Evolutionary conservation across 2,329 filamentous ascomycete genomes (phyloP).

Genomic region (Microdochium bolleyi): DNA sequence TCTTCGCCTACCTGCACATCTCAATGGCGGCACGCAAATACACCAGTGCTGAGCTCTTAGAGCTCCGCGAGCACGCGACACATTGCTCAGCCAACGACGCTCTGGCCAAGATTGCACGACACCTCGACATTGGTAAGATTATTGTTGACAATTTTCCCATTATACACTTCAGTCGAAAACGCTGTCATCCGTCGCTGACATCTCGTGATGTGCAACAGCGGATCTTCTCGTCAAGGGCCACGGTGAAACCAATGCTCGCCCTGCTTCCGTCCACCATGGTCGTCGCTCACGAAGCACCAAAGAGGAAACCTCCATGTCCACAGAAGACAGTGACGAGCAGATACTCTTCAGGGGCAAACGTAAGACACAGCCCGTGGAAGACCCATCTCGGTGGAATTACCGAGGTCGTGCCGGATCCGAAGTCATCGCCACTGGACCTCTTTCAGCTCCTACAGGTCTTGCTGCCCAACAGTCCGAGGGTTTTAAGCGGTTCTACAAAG

Average conservation of each 20-base stretch:
- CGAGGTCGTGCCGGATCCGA: constrained; percentile 36
- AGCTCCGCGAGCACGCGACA: constrained; percentile 18
- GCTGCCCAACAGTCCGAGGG: constrained; percentile 52
- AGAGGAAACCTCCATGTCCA: constrained; percentile 23
- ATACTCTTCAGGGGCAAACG: constrained; percentile 27
- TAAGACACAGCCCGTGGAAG: constrained; percentile 1
- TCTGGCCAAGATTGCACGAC: constrained; percentile 4
- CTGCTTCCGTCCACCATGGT: neutral
- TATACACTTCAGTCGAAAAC: neutral
- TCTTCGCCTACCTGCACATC: constrained; percentile 29
- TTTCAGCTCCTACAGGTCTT: constrained; percentile 44
- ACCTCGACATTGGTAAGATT: constrained; percentile 31
- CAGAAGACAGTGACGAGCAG: constrained; percentile 26
- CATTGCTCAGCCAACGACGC: neutral
- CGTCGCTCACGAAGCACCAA: constrained; percentile 18
- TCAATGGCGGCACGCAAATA: constrained; percentile 36
- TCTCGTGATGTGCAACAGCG: neutral
- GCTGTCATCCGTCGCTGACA: neutral
- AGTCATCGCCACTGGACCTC: constrained; percentile 33
- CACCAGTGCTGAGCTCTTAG: constrained; percentile 34
- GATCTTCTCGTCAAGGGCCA: neutral
- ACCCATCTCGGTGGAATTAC: constrained; percentile 30
- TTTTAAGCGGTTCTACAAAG: constrained; percentile 61
- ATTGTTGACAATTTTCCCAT: neutral
- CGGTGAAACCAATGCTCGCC: neutral